Evolutionary conservation across 371 early-diverging fungal genomes (phyloP), one percentile per base, ranked within the genome.

Genomic region (Apophysomyces variabilis): DNA sequence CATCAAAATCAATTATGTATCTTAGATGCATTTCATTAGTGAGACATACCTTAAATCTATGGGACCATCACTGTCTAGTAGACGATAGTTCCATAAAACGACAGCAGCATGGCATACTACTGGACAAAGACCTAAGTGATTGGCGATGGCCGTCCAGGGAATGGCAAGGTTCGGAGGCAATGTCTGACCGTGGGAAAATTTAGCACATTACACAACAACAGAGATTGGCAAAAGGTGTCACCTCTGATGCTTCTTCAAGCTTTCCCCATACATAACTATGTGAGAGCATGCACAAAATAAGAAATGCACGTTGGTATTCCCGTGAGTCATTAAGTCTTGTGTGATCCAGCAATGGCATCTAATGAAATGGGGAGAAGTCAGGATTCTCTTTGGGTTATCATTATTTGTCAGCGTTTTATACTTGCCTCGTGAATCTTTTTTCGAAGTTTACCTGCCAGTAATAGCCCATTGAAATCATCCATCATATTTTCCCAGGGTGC

Each of bases 181-280:
- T 57, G 86, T 74, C 90, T 93, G 67, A 61, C 36, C 74, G 74
- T 74, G 73, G 65, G 76, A 74, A 79, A 75, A 65, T 63, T 14
- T 65, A 35, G 56, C 16, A 18, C 37, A 16, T 47, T 21, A 54
- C 37, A 43, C 65, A 59, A 59, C 65, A 65, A 59, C 43, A 46
- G 26, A 56, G 59, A 61, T 26, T 47, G 64, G 18, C n/a, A 58
- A 63, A 46, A 54, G 18, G 12, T 57, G 54, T 58, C 81, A 90
- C 92, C 85, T 91, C 88, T 44, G 89, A 87, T n/a, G 87, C 86
- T 9, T 81, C 78, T 62, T 92, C 91, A 63, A 89, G 89, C 66
- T 93, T 92, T 38, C 93, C 92, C 96, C 96, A 96, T 9, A 98
- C 90, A 73, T 92, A 97, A 14, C 92, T 92, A 64, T 97, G 97